Evolutionary conservation across 305 asterid genomes (phyloP), one percentile per base, ranked within the genome.

Genomic region (Fraxinus sp.): DNA sequence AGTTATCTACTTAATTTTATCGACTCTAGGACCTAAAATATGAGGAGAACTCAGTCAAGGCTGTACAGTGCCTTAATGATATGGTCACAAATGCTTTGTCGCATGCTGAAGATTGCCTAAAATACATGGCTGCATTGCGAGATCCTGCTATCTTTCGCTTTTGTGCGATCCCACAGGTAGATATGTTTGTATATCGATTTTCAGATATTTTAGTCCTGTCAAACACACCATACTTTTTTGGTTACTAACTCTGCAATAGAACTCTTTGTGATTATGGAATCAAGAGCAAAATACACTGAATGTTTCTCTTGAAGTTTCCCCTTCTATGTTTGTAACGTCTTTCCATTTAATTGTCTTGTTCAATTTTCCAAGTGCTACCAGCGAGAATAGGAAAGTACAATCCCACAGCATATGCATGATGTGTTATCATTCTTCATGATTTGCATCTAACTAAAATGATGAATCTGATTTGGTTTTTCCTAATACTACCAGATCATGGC

Each of bases 51-150:
- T 93, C 98, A 39, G 95, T 80, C 81, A 92, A 95, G 89, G 98
- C 98, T 37, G 96, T 96, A 79, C 97, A 95, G 74, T 96, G 98
- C 90, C 90, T 95, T 83, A 96, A 96, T 89, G 99, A 95, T 78
- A 96, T 96, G 99, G 91, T 94, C 87, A 92, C 99, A 85, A 91
- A 96, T 89, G 96, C 98, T 87, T 87, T 95, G 83, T 1, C 59
- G 24, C 99, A 93, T 86, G 93, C 87, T 9, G 98, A 95, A 88
- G 98, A 95, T 85, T 90, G 93, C 89, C 90, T 96, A 80, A 91
- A 66, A 10, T 93, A 93, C 89, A 87, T 93, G 97, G 86, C 91
- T 81, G 89, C 77, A 84, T 87, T 96, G 88, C 88, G 85, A 57
- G 93, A 95, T 88, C 97, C 96, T 77, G 86, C 97, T 81, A 96